Percentiles rank a stretch among this genome's conserved stretches.
Conservation (phyloP, 2,329 filamentous ascomycete genomes). For the Colletotrichum sublineola region DNA sequence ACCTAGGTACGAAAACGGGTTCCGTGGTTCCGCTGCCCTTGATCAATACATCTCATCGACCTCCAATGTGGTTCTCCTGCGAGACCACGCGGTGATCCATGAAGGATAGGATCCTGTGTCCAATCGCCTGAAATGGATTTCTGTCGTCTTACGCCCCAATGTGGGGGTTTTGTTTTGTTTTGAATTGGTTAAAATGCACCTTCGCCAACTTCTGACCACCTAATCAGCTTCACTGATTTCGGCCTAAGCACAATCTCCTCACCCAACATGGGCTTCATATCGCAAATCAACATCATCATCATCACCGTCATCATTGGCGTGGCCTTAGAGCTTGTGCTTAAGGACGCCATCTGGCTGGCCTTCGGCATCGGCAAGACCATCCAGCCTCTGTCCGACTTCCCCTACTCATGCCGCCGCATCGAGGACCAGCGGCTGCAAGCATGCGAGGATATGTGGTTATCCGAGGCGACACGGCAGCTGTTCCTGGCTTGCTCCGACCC, state of each 20-base stretch:
- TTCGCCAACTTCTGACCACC: background rate
- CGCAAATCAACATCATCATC: slow-evolving; percentile 36
- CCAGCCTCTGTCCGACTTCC: slow-evolving; percentile 48
- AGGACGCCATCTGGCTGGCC: slow-evolving; percentile 42
- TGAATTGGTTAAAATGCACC: background rate
- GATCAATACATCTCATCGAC: background rate
- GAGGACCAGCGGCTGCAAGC: slow-evolving; percentile 46
- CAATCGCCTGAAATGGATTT: background rate
- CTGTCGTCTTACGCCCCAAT: background rate
- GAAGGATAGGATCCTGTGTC: slow-evolving; percentile 1
- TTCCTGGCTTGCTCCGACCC: slow-evolving; percentile 50
- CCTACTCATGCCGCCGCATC: slow-evolving; percentile 49
- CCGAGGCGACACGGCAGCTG: slow-evolving; percentile 48
- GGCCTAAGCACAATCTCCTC: background rate
- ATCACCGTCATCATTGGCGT: slow-evolving; percentile 41
- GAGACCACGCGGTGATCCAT: background rate
- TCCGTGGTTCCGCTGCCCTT: background rate
- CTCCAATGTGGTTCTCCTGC: background rate
- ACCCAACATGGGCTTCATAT: slow-evolving; percentile 19
- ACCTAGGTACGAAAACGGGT: too few species aligned
- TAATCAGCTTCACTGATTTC: background rate
- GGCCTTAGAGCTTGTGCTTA: slow-evolving; percentile 44
- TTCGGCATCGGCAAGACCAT: slow-evolving; percentile 45
- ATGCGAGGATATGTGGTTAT: slow-evolving; percentile 53
- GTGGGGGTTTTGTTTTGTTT: background rate